A percentile compares a stretch with the other conserved stretches of the same genome.
Conservation (phyloP, 495 filamentous ascomycete species). For the Penicillium roqueforti region DNA sequence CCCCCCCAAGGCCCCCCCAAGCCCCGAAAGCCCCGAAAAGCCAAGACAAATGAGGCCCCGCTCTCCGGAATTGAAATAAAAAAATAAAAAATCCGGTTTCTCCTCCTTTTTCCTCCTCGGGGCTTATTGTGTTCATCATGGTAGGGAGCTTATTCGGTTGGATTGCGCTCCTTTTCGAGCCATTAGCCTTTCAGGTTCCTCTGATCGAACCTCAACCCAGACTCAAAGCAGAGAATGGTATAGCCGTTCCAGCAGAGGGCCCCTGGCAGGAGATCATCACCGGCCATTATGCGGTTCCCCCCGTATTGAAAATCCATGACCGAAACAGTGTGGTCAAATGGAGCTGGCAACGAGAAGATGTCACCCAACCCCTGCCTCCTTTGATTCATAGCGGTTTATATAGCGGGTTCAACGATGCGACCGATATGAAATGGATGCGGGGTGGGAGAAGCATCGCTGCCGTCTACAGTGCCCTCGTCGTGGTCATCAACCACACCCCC, state of each 20-base stretch:
- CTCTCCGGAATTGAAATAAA: neutral
- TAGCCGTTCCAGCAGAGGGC: neutral
- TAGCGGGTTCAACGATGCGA: constrained; percentile 26
- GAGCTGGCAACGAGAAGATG: constrained; percentile 25
- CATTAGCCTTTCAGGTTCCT: constrained; percentile 14
- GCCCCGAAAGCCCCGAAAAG: neutral
- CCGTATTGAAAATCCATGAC: constrained; percentile 26
- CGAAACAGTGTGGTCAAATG: constrained; percentile 23
- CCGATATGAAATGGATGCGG: constrained; percentile 28
- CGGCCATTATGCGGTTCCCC: constrained; percentile 24
- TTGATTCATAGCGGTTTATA: constrained; percentile 17
- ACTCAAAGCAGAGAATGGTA: constrained; percentile 13
- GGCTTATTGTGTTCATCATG: constrained; percentile 12
- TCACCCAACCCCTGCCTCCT: constrained; percentile 19
- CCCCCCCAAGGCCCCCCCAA: neutral
- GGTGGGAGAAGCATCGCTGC: constrained; percentile 23
- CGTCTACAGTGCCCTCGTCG: constrained; percentile 20
- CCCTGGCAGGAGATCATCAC: constrained; percentile 29
- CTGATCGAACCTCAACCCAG: constrained; percentile 23
- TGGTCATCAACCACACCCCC: constrained; percentile 29
- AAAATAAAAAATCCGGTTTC: neutral
- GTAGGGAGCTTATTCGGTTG: constrained; percentile 15
- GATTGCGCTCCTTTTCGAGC: constrained; percentile 18
- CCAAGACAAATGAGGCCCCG: neutral
- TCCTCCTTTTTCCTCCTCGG: too few relatives aligned